Evolutionary conservation across 495 filamentous ascomycete species (phyloP).

Genomic region (Cercophora samala): DNA sequence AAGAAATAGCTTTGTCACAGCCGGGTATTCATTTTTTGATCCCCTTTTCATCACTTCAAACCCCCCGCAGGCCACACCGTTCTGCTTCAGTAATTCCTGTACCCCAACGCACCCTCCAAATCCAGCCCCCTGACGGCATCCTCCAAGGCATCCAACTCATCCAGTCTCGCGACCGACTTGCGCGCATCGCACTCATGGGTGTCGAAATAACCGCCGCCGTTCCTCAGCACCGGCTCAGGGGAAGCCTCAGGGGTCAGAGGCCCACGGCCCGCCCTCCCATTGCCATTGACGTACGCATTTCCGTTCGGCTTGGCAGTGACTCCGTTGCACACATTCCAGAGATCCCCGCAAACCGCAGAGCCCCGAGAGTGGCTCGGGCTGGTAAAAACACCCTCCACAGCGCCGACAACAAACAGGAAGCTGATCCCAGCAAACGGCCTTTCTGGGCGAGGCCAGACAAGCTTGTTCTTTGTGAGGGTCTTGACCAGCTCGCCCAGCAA

Average conservation of each 20-base stretch:
- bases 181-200: slow-evolving; percentile 21
- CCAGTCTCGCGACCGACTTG: slow-evolving; percentile 19
- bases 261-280: neutral
- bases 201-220: slow-evolving; percentile 11
- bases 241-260: slow-evolving; percentile 28
- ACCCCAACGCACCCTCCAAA: slow-evolving; percentile 28
- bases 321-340: slow-evolving; percentile 11
- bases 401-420: slow-evolving; percentile 18
- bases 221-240: slow-evolving; percentile 22
- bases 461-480: slow-evolving; percentile 20
- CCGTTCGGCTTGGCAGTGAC: neutral
- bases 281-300: slow-evolving; percentile 14
- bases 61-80: neutral
- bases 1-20: neutral
- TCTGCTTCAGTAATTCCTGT: slow-evolving; percentile 16
- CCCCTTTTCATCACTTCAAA: no score
- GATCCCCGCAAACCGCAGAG: neutral
- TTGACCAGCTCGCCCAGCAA: slow-evolving; percentile 32
- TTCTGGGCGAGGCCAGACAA: slow-evolving; percentile 26
- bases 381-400: slow-evolving; percentile 13
- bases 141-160: slow-evolving; percentile 21
- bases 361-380: slow-evolving; percentile 8
- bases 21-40: neutral
- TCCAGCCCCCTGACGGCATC: slow-evolving; percentile 25
- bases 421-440: slow-evolving; percentile 24